phyloP scores from a whole-genome alignment of 176 grass and related monocot genomes.

The Aegilops sharonensis region DNA sequence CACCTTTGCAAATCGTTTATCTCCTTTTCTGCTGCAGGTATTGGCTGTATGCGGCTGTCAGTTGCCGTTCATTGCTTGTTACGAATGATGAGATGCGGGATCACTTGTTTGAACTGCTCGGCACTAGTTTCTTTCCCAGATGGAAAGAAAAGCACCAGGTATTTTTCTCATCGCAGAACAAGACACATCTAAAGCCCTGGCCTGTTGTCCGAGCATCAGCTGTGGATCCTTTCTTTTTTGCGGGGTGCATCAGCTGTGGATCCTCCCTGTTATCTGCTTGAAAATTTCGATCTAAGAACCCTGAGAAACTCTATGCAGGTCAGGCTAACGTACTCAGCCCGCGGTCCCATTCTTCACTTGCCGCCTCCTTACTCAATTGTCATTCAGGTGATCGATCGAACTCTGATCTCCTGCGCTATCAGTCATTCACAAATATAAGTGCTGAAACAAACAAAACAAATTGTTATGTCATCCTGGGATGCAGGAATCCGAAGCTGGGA shows the following conservation, averaged over 20 bases:
- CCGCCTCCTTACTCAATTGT: constrained; percentile 90
- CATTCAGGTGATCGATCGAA: constrained; percentile 66
- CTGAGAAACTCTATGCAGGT: constrained; percentile 47
- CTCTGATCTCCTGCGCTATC: not conserved
- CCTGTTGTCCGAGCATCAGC: not conserved
- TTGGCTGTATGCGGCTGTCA: constrained; percentile 91
- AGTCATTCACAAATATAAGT: not conserved
- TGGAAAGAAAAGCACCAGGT: constrained; percentile 99
- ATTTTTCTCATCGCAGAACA: not conserved
- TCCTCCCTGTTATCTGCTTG: not conserved
- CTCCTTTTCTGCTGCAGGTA: constrained; percentile 52
- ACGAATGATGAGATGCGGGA: constrained; percentile 99
- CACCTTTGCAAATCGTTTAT: not conserved
- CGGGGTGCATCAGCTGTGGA: not conserved
- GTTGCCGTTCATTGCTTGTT: constrained; percentile 68
- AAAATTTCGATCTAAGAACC: not conserved
- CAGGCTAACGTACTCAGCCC: constrained; percentile 52
- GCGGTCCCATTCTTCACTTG: constrained; percentile 62
- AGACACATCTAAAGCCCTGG: not conserved
- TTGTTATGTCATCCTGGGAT: not conserved
- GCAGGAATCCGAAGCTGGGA: constrained; percentile 86
- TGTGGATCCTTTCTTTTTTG: not conserved
- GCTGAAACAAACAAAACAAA: not conserved
- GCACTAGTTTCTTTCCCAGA: constrained; percentile 90
- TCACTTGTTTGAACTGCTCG: constrained; percentile 93